Conservation (phyloP, 495 filamentous ascomycete genomes). For the Recurvomyces mirabilis region DNA sequence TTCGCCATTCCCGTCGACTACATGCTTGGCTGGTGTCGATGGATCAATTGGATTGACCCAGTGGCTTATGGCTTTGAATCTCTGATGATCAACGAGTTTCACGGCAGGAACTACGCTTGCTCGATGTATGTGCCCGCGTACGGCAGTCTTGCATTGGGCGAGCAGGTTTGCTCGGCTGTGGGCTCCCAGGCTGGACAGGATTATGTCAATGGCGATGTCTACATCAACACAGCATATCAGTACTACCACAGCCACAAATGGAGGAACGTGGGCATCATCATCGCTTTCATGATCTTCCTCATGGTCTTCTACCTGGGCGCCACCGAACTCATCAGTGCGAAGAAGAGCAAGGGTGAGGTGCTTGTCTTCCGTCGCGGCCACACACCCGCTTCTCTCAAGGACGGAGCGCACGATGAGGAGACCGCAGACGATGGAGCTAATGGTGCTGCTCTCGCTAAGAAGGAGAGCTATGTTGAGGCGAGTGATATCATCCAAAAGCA, state of each 20-base stretch:
- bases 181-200: conserved; percentile 49
- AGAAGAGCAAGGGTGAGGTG: conserved; percentile 80
- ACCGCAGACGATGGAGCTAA: conserved; percentile 31
- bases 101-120: conserved; percentile 52
- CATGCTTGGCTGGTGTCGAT: conserved; percentile 77
- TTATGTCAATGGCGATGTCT: conserved; percentile 52
- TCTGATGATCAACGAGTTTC: conserved; percentile 86
- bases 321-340: conserved; percentile 64
- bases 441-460: conserved; percentile 32
- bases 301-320: conserved; percentile 53
- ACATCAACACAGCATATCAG: conserved; percentile 47
- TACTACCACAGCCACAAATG: conserved; percentile 56
- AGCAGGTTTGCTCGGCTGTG: conserved; percentile 49
- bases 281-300: conserved; percentile 62
- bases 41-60: conserved; percentile 80
- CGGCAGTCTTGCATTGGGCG: conserved; percentile 26
- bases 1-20: conserved; percentile 68
- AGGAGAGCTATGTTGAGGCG: conserved; percentile 17
- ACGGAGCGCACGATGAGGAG: conserved; percentile 45
- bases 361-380: conserved; percentile 73
- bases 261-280: conserved; percentile 73
- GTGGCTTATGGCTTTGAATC: conserved; percentile 80
- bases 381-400: conserved; percentile 45
- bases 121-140: conserved; percentile 47
- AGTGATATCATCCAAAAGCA: conserved; percentile 18